These are phyloP conservation scores for Biscogniauxia marginata DNA, from an alignment of 2,329 filamentous ascomycete species.

Conservation along the genomic window DNA sequence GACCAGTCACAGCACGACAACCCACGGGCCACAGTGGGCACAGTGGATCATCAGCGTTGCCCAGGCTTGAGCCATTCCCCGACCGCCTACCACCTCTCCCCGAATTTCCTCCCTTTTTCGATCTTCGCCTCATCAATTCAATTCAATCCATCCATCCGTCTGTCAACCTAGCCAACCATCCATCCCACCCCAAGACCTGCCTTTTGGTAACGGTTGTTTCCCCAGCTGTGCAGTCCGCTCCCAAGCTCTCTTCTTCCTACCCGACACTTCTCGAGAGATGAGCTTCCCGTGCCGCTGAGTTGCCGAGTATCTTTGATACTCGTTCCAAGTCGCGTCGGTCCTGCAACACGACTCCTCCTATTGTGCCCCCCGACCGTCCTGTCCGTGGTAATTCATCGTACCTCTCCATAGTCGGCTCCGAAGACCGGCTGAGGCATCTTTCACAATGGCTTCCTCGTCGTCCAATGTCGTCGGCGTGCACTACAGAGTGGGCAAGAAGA, in stretches of 20 bases:
- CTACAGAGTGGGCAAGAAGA: constrained; percentile 99
- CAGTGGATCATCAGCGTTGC: not conserved
- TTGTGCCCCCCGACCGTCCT: constrained; percentile 14
- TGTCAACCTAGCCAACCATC: constrained; percentile 12
- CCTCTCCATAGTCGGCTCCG: constrained; percentile 4
- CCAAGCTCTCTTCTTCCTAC: constrained; percentile 18
- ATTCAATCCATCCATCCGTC: constrained; percentile 23
- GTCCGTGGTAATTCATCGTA: constrained; percentile 9
- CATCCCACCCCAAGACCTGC: constrained; percentile 12
- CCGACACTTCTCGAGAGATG: constrained; percentile 24
- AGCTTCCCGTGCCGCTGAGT: constrained; percentile 22
- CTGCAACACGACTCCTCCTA: constrained; percentile 9
- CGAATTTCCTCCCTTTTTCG: constrained; percentile 31
- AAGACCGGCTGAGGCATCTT: constrained; percentile 6
- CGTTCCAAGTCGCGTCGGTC: constrained; percentile 14
- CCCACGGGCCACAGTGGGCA: not conserved
- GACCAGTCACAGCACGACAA: not conserved
- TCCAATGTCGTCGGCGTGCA: constrained; percentile 98
- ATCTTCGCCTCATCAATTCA: constrained; percentile 28
- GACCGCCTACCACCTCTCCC: constrained; percentile 31
- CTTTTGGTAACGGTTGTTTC: constrained; percentile 27
- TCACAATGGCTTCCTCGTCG: constrained; percentile 77
- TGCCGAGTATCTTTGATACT: constrained; percentile 32
- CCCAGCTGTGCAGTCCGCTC: constrained; percentile 19
- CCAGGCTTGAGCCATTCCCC: not conserved